These are phyloP conservation scores for Anastatica hierochuntica DNA, from an alignment of 345 rosid species.

Conservation along the genomic window DNA sequence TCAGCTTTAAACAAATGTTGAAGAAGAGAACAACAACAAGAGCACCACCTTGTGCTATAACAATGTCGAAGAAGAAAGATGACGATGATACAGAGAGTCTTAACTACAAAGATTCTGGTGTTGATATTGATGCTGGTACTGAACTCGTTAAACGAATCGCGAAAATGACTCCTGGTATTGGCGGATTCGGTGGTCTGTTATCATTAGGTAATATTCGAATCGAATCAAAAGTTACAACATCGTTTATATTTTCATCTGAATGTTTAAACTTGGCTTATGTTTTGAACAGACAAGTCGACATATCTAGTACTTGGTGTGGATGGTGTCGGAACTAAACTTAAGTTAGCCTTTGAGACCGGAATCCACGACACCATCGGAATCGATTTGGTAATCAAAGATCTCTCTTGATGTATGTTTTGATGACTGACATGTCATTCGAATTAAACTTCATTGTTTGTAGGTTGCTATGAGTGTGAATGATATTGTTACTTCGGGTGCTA, in stretches of 20 bases:
- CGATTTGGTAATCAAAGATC: conserved; percentile 34
- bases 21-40: no score
- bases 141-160: conserved; percentile 82
- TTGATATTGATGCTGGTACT: conserved; percentile 89
- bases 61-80: no score
- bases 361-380: conserved; percentile 88
- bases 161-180: conserved; percentile 85
- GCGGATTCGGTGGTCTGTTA: conserved; percentile 95
- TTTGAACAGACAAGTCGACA: no score
- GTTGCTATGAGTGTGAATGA: conserved; percentile 99
- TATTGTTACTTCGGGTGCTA: conserved; percentile 91
- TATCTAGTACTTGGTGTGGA: conserved; percentile 93
- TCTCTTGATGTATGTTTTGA: neutral
- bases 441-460: no score
- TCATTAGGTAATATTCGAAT: conserved; percentile 82
- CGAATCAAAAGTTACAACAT: no score
- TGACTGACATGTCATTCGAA: no score
- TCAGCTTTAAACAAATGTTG: no score
- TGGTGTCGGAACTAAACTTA: conserved; percentile 93
- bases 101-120: conserved; percentile 77
- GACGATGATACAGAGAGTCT: no score
- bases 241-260: no score
- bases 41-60: no score
- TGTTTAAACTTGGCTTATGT: no score
- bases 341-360: conserved; percentile 88